Percentiles rank a stretch among this genome's conserved stretches.
phyloP scores from a whole-genome alignment of 305 asterid species.

The Monarda citriodora region DNA sequence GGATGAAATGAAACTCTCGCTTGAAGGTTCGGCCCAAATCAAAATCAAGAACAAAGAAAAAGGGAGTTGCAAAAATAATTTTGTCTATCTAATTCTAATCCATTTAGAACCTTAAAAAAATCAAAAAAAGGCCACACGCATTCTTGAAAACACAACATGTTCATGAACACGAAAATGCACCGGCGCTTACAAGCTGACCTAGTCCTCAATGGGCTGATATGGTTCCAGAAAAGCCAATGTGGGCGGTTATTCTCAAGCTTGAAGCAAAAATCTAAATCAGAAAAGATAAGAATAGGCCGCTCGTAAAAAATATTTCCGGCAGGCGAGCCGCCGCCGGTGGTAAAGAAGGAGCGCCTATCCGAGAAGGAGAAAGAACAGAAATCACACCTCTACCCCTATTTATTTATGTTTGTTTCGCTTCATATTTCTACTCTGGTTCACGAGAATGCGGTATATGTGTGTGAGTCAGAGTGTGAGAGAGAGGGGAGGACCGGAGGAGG shows the following conservation, averaged over 20 bases:
- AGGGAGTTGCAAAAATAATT: too few species aligned
- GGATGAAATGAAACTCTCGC: not conserved
- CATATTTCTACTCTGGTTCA: conserved; percentile 31
- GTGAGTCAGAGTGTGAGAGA: not conserved
- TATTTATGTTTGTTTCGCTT: not conserved
- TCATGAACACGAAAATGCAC: conserved; percentile 1
- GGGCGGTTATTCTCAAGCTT: not conserved
- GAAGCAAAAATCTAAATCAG: not conserved
- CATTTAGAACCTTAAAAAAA: too few species aligned
- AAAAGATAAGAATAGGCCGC: not conserved
- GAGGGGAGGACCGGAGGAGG: not conserved
- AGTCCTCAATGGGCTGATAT: not conserved
- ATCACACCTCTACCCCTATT: conserved; percentile 8
- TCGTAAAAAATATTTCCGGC: conserved; percentile 49
- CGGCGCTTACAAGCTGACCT: conserved; percentile 10
- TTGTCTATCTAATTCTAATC: too few species aligned
- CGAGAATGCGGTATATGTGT: not conserved
- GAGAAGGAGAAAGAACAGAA: conserved; percentile 6
- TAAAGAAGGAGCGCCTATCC: conserved; percentile 8
- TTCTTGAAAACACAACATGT: not conserved
- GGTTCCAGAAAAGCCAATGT: conserved; percentile 18
- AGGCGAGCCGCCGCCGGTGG: conserved; percentile 43
- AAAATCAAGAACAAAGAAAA: conserved; percentile 6
- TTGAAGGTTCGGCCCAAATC: too few species aligned
- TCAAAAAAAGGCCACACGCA: not conserved